phyloP scores from a whole-genome alignment of 1,284 basidiomycete genomes.

The Prillingera fragicola region DNA sequence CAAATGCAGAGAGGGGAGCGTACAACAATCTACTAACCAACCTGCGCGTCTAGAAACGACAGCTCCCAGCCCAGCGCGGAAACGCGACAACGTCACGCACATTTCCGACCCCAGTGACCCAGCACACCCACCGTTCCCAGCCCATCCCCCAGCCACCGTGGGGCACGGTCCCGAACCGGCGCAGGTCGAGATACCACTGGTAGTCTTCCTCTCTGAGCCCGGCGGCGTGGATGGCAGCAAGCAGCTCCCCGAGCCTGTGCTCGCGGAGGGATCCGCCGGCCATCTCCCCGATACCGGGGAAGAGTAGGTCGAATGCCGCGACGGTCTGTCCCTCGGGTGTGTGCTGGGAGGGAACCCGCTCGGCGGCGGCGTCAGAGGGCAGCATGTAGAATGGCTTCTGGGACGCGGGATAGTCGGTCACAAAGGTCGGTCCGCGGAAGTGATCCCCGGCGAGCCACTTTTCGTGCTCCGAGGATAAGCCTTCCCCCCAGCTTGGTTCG shows the following conservation, averaged over 20 bases:
- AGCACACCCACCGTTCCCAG: slow-evolving; percentile 78
- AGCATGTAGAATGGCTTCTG: slow-evolving; percentile 98
- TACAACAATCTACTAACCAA: no score
- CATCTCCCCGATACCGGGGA: slow-evolving; percentile 83
- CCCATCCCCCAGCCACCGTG: slow-evolving; percentile 92
- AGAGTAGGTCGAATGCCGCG: slow-evolving; percentile 88
- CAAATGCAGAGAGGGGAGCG: no score
- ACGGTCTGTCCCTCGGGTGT: slow-evolving; percentile 60
- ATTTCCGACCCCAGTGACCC: slow-evolving; percentile 76
- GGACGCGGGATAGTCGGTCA: slow-evolving; percentile 76
- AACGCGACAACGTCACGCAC: slow-evolving; percentile 83
- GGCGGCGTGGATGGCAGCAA: slow-evolving; percentile 53
- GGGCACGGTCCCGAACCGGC: slow-evolving; percentile 70
- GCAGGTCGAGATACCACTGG: slow-evolving; percentile 77
- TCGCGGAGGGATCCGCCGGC: slow-evolving; percentile 88
- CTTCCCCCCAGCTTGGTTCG: slow-evolving; percentile 62
- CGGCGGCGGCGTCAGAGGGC: slow-evolving; percentile 16
- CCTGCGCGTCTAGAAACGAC: slow-evolving; percentile 43
- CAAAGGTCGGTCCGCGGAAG: slow-evolving; percentile 71
- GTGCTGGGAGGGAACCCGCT: slow-evolving; percentile 2
- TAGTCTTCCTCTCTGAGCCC: slow-evolving; percentile 59
- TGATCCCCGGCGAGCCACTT: slow-evolving; percentile 67
- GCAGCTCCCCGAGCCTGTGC: slow-evolving; percentile 62
- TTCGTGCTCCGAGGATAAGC: slow-evolving; percentile 85
- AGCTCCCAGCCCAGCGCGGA: slow-evolving; percentile 74